Evolutionary conservation across 2,329 filamentous ascomycete species (phyloP), one percentile per base, ranked within the genome.

Genomic region (Clonostachys rosea): DNA sequence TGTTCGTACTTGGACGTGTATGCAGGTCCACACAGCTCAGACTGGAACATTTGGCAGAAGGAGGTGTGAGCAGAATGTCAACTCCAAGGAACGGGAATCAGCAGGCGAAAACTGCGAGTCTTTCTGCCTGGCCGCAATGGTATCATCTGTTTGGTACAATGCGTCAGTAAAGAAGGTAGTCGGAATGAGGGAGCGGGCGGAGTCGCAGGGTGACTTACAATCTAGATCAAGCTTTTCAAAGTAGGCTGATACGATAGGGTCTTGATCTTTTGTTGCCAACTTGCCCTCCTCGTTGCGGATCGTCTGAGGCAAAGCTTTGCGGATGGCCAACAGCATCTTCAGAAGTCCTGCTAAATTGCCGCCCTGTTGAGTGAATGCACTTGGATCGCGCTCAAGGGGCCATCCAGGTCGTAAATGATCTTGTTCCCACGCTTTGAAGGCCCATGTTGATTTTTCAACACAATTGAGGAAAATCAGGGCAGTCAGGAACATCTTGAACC

Each of bases 371-470:
- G 78, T 78, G 56, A 79, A 86, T 44, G 70, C 68, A 44, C 69
- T 65, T 0, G 82, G 82, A 8, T 76, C 75, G 36, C 69, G 63
- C 56, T 81, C 78, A 4, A 86, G 68, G 5, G 83, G 83, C 82
- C 82, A 86, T 40, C 75, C 73, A 1, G 73, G 72, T 3, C 77
- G 73, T 24, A 84, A 71, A 44, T 78, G 76, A 47, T 80, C 74
- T 58, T 84, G 78, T 54, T 84, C 81, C 81, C 81, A 86, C 3
- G 79, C 81, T 52, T 84, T 83, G 65, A 85, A 85, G 1, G 79
- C 77, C 83, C 82, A 86, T 0, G 81, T 85, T 0, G 80, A 81
- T 64, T 85, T 86, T 58, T 86, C 83, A 13, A 85, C 71, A 53
- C 80, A 84, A 56, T 83, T 84, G 43, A 86, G 73, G 51, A 85